These are phyloP conservation scores for Phylloboletellus chloephorus DNA, from an alignment of 1,284 basidiomycete genomes.

Conservation along the genomic window DNA sequence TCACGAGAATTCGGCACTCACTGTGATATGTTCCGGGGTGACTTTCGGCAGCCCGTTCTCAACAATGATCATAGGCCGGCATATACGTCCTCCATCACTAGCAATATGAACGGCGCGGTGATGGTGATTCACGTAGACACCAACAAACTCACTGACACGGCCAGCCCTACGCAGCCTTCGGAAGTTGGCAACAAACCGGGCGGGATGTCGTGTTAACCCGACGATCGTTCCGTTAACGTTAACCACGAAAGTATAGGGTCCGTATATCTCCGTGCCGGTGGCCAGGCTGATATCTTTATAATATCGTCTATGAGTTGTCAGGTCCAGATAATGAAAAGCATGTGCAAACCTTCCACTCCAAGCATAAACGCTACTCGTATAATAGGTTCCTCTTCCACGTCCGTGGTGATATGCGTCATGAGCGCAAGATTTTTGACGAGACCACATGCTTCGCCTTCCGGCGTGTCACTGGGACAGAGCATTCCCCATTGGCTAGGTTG, in stretches of 20 bases:
- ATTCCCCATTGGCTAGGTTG: conserved; percentile 99
- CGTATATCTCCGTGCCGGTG: conserved; percentile 96
- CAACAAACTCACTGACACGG: conserved; percentile 93
- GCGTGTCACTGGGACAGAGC: conserved; percentile 97
- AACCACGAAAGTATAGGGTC: conserved; percentile 87
- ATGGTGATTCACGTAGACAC: conserved; percentile 95
- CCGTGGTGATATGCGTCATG: conserved; percentile 99
- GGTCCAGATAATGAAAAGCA: conserved; percentile 7
- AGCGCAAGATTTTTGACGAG: conserved; percentile 98
- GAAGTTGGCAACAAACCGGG: conserved; percentile 86
- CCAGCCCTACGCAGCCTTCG: conserved; percentile 89
- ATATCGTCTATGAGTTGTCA: conserved; percentile 14
- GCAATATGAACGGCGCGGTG: conserved; percentile 96
- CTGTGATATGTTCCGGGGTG: conserved; percentile 75
- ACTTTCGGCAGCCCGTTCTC: conserved; percentile 80
- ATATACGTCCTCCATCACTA: conserved; percentile 96
- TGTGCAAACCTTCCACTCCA: conserved; percentile 79
- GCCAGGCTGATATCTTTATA: conserved; percentile 81
- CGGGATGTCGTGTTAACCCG: conserved; percentile 85
- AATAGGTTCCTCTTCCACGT: conserved; percentile 95
- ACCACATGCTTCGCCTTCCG: conserved; percentile 99
- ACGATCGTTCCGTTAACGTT: conserved; percentile 97
- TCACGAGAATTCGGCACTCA: conserved; percentile 31
- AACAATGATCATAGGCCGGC: conserved; percentile 97
- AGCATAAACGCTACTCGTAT: conserved; percentile 88